A percentile compares a stretch with the other conserved stretches of the same genome.
phyloP scores from a whole-genome alignment of 2,329 filamentous ascomycete species.

The Beauveria australis region DNA sequence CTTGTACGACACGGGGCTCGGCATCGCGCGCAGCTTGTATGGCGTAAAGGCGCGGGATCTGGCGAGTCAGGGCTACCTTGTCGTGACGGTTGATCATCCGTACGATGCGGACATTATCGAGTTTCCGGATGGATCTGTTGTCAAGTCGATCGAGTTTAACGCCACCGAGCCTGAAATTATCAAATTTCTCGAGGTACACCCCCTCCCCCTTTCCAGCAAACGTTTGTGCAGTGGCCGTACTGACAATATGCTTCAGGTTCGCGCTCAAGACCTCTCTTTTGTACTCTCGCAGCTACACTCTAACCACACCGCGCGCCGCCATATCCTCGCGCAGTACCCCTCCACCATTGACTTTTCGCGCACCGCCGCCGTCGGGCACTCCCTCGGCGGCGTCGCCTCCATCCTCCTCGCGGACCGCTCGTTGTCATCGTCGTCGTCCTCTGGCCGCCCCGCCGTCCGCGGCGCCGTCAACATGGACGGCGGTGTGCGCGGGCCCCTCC shows the following conservation, averaged over 20 bases:
- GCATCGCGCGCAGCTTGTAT: slow-evolving; percentile 30
- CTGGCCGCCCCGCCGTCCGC: slow-evolving; percentile 14
- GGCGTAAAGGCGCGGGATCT: slow-evolving; percentile 31
- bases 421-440: no score
- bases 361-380: slow-evolving; percentile 26
- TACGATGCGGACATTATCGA: slow-evolving; percentile 34
- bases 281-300: slow-evolving; percentile 23
- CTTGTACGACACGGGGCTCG: slow-evolving; percentile 34
- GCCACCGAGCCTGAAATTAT: slow-evolving; percentile 11
- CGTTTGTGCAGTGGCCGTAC: no score
- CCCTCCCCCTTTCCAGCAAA: background rate
- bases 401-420: slow-evolving; percentile 16
- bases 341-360: slow-evolving; percentile 16
- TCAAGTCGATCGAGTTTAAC: slow-evolving; percentile 16
- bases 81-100: slow-evolving; percentile 39
- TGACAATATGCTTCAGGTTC: slow-evolving; percentile 15
- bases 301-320: background rate
- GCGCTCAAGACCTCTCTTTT: slow-evolving; percentile 26
- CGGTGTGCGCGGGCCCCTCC: slow-evolving; percentile 16
- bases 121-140: slow-evolving; percentile 29
- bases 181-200: background rate
- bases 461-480: slow-evolving; percentile 32
- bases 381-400: slow-evolving; percentile 26
- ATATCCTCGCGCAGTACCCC: slow-evolving; percentile 7
- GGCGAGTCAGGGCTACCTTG: slow-evolving; percentile 34